These are phyloP conservation scores for Xylariales sp. DNA, from an alignment of 2,329 filamentous ascomycete genomes.

Conservation along the genomic window DNA sequence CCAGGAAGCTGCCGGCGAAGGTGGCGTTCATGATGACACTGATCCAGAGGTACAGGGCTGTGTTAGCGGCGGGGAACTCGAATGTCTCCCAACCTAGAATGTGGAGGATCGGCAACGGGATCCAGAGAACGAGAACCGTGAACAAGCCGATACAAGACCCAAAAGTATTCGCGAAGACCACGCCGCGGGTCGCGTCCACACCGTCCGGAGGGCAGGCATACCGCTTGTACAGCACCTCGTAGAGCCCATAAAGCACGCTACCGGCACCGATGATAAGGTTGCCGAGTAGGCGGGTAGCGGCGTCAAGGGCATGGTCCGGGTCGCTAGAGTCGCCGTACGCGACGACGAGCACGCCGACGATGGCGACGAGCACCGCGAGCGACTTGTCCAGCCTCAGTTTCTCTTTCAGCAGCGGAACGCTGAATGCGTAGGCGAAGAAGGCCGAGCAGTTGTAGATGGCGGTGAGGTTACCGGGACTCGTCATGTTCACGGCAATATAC, in stretches of 20 bases:
- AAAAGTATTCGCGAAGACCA: slow-evolving; percentile 95
- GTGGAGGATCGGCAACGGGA: slow-evolving; percentile 88
- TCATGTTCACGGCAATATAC: slow-evolving; percentile 95
- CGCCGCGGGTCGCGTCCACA: slow-evolving; percentile 79
- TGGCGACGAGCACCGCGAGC: slow-evolving; percentile 85
- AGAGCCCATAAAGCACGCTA: slow-evolving; percentile 93
- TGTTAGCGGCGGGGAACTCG: slow-evolving; percentile 80
- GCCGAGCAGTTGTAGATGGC: slow-evolving; percentile 99
- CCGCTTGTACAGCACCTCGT: slow-evolving; percentile 96
- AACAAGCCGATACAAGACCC: slow-evolving; percentile 88
- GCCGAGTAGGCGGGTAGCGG: slow-evolving; percentile 78
- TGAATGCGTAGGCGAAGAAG: slow-evolving; percentile 98
- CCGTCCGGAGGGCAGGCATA: slow-evolving; percentile 93
- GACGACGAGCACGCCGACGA: slow-evolving; percentile 90
- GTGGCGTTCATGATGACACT: slow-evolving; percentile 88
- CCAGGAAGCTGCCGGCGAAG: slow-evolving; percentile 92
- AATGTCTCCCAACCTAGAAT: slow-evolving; percentile 82
- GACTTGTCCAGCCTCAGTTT: slow-evolving; percentile 86
- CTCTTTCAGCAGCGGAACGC: slow-evolving; percentile 88
- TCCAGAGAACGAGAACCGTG: slow-evolving; percentile 88
- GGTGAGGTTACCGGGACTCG: slow-evolving; percentile 91
- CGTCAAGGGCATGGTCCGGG: slow-evolving; percentile 50
- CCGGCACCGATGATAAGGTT: slow-evolving; percentile 94
- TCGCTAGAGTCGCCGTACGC: slow-evolving; percentile 84
- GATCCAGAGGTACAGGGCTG: slow-evolving; percentile 82